Conservation (phyloP, 2,329 filamentous ascomycete species). For the Rutstroemia sp. region DNA sequence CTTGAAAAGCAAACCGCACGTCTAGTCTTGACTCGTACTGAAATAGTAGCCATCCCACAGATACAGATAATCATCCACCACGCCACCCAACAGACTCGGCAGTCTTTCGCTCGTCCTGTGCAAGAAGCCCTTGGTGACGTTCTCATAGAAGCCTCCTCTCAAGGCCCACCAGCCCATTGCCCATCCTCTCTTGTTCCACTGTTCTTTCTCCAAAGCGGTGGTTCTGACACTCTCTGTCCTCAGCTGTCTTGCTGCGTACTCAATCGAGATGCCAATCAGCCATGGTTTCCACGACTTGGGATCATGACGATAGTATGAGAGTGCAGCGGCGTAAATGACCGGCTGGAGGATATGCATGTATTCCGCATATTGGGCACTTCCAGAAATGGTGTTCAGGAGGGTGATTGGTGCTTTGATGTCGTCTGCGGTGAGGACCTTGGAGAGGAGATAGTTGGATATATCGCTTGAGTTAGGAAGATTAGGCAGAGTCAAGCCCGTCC, state of each 20-base stretch:
- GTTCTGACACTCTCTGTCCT: conserved; percentile 56
- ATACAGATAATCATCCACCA: conserved; percentile 94
- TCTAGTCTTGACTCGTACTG: conserved; percentile 28
- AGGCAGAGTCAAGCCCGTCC: conserved; percentile 80
- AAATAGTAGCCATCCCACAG: conserved; percentile 99
- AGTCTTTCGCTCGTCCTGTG: conserved; percentile 37
- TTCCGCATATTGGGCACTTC: conserved; percentile 70
- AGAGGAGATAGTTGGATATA: conserved; percentile 79
- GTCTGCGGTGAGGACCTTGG: conserved; percentile 87
- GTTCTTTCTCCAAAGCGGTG: conserved; percentile 81
- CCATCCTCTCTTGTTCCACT: conserved; percentile 83
- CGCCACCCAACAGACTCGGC: conserved; percentile 69
- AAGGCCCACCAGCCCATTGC: conserved; percentile 92
- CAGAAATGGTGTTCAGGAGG: conserved; percentile 75
- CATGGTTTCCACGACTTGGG: conserved; percentile 79
- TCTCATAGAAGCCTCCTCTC: conserved; percentile 95
- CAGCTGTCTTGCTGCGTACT: conserved; percentile 84
- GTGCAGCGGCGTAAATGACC: conserved; percentile 74
- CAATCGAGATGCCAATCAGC: conserved; percentile 76
- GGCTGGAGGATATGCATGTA: conserved; percentile 87
- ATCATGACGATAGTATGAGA: conserved; percentile 62
- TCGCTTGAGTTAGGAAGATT: conserved; percentile 73
- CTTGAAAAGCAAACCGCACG: background rate
- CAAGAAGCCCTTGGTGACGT: conserved; percentile 72
- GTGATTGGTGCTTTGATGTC: conserved; percentile 90